phyloP scores from a whole-genome alignment of 495 filamentous ascomycete species.

The Glutinoglossum americanum region DNA sequence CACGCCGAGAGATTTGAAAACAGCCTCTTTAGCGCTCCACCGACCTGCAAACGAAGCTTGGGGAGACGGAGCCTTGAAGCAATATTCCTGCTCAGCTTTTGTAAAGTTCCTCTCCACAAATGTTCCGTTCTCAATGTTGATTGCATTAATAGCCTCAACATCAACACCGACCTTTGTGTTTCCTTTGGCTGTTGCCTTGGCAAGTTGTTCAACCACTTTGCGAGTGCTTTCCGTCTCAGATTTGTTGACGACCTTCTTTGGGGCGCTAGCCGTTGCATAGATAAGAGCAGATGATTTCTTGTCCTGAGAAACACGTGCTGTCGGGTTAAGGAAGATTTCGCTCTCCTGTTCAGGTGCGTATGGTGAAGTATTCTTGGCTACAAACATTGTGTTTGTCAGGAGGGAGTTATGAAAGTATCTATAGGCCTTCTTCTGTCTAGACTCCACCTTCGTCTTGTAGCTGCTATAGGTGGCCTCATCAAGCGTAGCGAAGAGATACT shows the following conservation, averaged over 20 bases:
- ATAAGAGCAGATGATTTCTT: conserved; percentile 59
- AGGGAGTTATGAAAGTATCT: conserved; percentile 93
- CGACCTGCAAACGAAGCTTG: conserved; percentile 77
- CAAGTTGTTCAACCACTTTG: conserved; percentile 57
- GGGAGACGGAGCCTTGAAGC: conserved; percentile 50
- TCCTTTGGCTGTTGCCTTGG: conserved; percentile 39
- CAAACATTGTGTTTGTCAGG: conserved; percentile 93
- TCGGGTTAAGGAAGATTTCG: conserved; percentile 85
- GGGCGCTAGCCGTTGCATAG: conserved; percentile 38
- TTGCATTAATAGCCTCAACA: conserved; percentile 60
- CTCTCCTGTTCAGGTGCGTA: conserved; percentile 75
- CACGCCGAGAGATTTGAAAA: conserved; percentile 96
- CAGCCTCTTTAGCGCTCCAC: conserved; percentile 95
- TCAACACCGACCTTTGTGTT: conserved; percentile 85
- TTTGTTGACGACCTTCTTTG: conserved; percentile 31
- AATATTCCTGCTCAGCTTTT: conserved; percentile 57
- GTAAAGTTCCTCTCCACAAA: conserved; percentile 96
- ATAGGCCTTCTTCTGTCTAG: conserved; percentile 94
- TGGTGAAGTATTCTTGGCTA: conserved; percentile 75
- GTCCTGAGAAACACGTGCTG: conserved; percentile 63
- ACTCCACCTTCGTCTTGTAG: conserved; percentile 73
- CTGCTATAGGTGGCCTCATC: conserved; percentile 60
- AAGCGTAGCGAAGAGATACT: conserved; percentile 87
- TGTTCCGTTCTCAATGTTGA: conserved; percentile 82
- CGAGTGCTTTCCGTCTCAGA: conserved; percentile 37